A percentile compares a stretch with the other conserved stretches of the same genome.
Evolutionary conservation across 257 asterid species (phyloP).

Genomic region (Solanum etuberosum): DNA sequence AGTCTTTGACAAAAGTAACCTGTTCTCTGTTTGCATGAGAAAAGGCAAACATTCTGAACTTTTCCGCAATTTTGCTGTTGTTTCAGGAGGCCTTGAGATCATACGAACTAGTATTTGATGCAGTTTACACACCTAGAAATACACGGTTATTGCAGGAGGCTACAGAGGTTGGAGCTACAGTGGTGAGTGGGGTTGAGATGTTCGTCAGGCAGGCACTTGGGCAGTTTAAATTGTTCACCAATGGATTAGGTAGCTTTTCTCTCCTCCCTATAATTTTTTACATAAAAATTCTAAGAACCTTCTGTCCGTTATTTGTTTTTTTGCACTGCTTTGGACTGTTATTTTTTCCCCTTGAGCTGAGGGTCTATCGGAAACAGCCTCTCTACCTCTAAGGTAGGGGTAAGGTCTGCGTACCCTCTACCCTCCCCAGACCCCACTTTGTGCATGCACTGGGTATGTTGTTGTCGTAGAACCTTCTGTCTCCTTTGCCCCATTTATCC

Average conservation of each 20-base stretch:
- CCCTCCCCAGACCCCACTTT: neutral
- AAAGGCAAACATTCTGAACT: neutral
- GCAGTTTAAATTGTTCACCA: conserved; percentile 53
- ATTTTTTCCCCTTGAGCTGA: neutral
- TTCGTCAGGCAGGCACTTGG: conserved; percentile 61
- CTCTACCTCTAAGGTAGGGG: too few relatives aligned
- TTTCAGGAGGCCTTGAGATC: conserved; percentile 37
- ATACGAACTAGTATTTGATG: conserved; percentile 57
- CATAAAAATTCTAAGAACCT: neutral
- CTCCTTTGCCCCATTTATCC: neutral
- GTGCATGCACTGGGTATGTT: neutral
- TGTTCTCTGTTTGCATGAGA: neutral
- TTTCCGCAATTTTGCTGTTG: neutral
- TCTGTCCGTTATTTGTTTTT: neutral
- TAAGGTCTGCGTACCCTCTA: neutral
- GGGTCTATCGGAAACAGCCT: too few relatives aligned
- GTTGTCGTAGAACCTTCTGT: neutral
- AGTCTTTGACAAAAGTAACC: neutral
- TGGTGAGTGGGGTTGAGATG: conserved; percentile 72
- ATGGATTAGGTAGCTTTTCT: conserved; percentile 42
- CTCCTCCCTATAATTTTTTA: neutral
- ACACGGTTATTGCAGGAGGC: conserved; percentile 59
- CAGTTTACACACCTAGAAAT: conserved; percentile 60
- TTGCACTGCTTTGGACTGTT: neutral
- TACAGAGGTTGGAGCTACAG: conserved; percentile 53